phyloP scores from a whole-genome alignment of 257 asterid species.

The Solanum medicagineum region DNA sequence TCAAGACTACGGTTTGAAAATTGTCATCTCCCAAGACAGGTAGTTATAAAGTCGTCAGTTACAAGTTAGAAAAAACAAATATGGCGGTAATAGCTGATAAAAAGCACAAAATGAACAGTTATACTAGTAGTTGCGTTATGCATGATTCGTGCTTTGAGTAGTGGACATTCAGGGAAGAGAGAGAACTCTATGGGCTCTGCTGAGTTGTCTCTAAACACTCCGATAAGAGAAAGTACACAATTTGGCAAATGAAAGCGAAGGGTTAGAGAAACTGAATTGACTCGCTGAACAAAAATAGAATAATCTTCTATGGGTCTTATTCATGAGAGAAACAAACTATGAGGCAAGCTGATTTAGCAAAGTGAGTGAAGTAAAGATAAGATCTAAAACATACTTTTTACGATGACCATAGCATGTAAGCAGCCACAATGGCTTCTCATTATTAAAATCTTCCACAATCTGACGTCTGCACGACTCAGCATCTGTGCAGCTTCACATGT shows the following conservation, averaged over 20 bases:
- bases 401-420: constrained; percentile 86
- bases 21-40: not conserved
- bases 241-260: not conserved
- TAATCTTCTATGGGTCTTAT: not conserved
- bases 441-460: constrained; percentile 50
- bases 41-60: not conserved
- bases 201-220: not conserved
- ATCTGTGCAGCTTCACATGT: constrained; percentile 64
- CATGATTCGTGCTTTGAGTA: not conserved
- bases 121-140: not conserved
- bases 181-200: not conserved
- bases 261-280: not conserved
- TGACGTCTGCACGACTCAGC: constrained; percentile 64
- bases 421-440: constrained; percentile 78
- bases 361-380: not conserved
- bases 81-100: not conserved
- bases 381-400: constrained; percentile 36
- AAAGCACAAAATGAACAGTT: not conserved
- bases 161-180: not conserved
- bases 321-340: not conserved
- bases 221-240: not conserved
- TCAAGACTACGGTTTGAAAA: not conserved
- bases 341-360: not conserved
- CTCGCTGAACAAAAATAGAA: not conserved
- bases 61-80: not conserved